Evolutionary conservation across 768 basidiomycete genomes (phyloP).

Genomic region (Psilocybe cyanescens): DNA sequence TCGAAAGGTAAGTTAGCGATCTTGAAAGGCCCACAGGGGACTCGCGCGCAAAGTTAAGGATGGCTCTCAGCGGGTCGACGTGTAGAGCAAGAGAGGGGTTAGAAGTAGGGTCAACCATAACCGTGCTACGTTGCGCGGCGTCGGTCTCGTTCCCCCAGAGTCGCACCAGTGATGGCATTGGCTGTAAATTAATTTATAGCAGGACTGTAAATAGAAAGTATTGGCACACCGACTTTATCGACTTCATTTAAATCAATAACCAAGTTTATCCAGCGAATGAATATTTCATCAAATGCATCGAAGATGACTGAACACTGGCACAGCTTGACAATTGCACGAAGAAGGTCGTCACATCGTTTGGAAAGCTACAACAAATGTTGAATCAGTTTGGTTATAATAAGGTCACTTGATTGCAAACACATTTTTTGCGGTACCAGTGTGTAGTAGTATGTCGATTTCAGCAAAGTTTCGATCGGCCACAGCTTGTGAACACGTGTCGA

Average conservation of each 20-base stretch:
- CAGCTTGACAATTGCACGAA: constrained; percentile 59
- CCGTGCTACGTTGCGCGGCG: constrained; percentile 37
- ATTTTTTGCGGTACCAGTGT: not conserved
- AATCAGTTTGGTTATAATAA: not conserved
- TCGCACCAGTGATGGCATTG: constrained; percentile 55
- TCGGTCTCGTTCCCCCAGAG: constrained; percentile 62
- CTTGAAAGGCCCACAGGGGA: constrained; percentile 46
- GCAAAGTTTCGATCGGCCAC: constrained; percentile 27
- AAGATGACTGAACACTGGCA: constrained; percentile 57
- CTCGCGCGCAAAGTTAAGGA: constrained; percentile 46
- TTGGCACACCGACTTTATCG: constrained; percentile 40
- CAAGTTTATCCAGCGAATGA: constrained; percentile 61
- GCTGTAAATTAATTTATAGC: constrained; percentile 32
- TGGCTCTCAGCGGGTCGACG: constrained; percentile 58
- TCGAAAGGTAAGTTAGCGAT: constrained; percentile 61
- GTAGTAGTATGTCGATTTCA: not conserved
- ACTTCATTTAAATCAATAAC: constrained; percentile 36
- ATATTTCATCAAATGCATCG: constrained; percentile 59
- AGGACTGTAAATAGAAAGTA: not conserved
- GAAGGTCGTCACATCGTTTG: constrained; percentile 40
- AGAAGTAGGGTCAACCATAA: constrained; percentile 29
- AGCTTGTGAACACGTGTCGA: constrained; percentile 53
- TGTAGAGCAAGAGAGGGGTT: constrained; percentile 26
- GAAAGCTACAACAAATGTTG: constrained; percentile 13
- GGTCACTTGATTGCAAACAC: constrained; percentile 1